Evolutionary conservation across 2,329 filamentous ascomycete genomes (phyloP), one percentile per base, ranked within the genome.

Genomic region (Sclerotinia spermophila): DNA sequence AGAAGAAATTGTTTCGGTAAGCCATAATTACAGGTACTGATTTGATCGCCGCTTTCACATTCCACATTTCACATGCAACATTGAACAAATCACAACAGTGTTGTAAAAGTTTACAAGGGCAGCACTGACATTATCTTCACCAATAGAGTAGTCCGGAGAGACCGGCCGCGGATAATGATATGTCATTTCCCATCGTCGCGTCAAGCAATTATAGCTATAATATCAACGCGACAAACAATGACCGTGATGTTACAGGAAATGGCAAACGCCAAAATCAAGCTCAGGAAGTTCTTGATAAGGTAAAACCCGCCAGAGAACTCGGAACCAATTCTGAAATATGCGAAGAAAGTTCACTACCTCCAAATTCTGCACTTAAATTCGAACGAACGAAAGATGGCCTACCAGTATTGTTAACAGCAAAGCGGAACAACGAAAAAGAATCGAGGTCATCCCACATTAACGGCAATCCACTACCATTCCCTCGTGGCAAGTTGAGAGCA

Each of bases 1-100:
- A 51, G 60, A 70, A 15, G 35, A 71, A 35, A 53, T 75, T 35
- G 51, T 75, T 7, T 74, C 72, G 71, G 74, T 76, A 74, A 66
- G 71, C 19, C 38, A 27, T n/a, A n/a, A n/a, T n/a, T n/a, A 66
- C 1, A 27, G 40, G n/a, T 27, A 30, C 48, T 53, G 33, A 64
- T 64, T n/a, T 51, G 24, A n/a, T 21, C 15, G 33, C 33, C 33
- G 33, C 33, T 38, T 27, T 40, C 24, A 40, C 3, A 38, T 21
- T 51, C 24, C 33, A 40, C 45, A 40, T 7, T 30, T 33, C 33
- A 40, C 45, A 40, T 7, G 21, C 19, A 42, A n/a, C n/a, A 53
- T 17, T 53, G n/a, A 53, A 38, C 62, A 66, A 66, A 66, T 66
- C 62, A 53, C 30, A 40, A 33, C 55, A 24, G n/a, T n/a, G n/a